These are phyloP conservation scores for Cynanchum wilfordii DNA, from an alignment of 257 asterid species.

Conservation along the genomic window DNA sequence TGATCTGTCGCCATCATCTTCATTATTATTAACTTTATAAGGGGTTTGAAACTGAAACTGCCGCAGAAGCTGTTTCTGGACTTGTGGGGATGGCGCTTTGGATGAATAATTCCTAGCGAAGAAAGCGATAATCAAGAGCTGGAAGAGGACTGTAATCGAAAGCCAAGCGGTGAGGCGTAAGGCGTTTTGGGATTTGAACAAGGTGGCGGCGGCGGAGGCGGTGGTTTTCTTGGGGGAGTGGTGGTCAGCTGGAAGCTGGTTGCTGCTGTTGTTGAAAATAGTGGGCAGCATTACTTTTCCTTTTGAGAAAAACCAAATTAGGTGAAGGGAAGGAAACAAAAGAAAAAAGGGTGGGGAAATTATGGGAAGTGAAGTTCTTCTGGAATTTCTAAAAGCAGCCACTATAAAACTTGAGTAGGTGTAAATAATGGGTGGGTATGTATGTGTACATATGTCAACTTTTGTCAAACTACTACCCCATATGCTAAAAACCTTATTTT, in stretches of 20 bases:
- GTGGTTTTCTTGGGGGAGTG: constrained; percentile 7
- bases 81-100: neutral
- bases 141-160: neutral
- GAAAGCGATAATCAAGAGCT: neutral
- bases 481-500: too few relatives aligned
- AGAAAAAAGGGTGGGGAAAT: neutral
- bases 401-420: too few relatives aligned
- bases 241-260: neutral
- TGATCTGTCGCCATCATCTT: neutral
- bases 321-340: neutral
- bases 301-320: too few relatives aligned
- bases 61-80: neutral
- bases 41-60: neutral
- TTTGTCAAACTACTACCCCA: too few relatives aligned
- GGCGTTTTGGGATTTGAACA: constrained; percentile 9
- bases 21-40: neutral
- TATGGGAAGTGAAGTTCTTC: too few relatives aligned
- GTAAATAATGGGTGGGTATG: too few relatives aligned
- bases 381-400: too few relatives aligned
- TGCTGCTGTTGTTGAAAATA: neutral
- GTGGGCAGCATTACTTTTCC: constrained; percentile 11
- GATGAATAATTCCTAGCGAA: constrained; percentile 4
- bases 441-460: too few relatives aligned
- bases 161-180: constrained; percentile 10
- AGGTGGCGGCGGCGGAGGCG: neutral